Evolutionary conservation across 2,329 filamentous ascomycete genomes (phyloP), one percentile per base, ranked within the genome.

Genomic region (Aureobasidium zeae): DNA sequence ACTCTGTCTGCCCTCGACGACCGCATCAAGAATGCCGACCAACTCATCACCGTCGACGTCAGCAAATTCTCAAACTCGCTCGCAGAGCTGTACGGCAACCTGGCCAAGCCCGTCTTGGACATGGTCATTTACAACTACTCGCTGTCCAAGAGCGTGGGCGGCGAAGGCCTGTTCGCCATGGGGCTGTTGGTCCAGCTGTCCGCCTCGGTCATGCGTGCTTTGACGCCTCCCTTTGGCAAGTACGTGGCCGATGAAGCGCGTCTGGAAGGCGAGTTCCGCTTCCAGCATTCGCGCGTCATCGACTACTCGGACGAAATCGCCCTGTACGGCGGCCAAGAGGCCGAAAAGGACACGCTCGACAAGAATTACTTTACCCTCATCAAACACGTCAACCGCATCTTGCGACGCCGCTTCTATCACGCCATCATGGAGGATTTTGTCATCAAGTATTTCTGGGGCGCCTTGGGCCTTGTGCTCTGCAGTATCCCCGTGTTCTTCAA

Each of bases 381-480:
- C 69, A 96, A 95, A 66, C 91, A 98, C 65, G 89, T 98, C 59
- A 98, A 98, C 63, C 81, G 94, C 57, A 95, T 96, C 52, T 67
- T 98, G 49, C 76, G 88, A 28, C 74, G 86, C 49, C 78, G 91
- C 36, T 84, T 98, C 62, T 96, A 96, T 63, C 89, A 98, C 61
- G 89, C 88, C n/a, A 82, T 98, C 57, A 95, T 96, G 89, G 91
- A 98, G 62, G 91, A 98, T 63, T 98, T 95, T 63, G 86, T 96
- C 46, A 94, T 98, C 65, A 98, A 98, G 64, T 98, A 98, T 62
- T 91, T 96, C 65, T 98, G 91, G 91, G 91, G 91, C 29, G 89
- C 91, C 2, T 64, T 98, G 31, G 91, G 91, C 1, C 73, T 98
- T 51, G 64, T 94, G 51, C 78, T 98, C 8, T 98, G 91, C 70